These are phyloP conservation scores for Starmerella floris DNA, from an alignment of 805 yeast genomes.

Conservation along the genomic window DNA sequence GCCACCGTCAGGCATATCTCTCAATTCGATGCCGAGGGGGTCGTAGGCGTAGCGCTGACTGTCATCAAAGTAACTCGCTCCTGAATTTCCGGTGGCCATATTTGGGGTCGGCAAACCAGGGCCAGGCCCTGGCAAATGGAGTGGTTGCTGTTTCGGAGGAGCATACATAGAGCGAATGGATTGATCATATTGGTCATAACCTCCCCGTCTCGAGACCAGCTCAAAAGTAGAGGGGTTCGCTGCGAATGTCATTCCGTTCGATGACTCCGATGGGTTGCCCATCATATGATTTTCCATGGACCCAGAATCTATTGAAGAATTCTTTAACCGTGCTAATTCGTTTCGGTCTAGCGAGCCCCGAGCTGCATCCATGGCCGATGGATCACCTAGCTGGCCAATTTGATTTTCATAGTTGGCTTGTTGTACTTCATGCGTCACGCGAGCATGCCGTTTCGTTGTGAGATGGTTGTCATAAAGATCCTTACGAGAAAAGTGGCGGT, in stretches of 20 bases:
- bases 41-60: neutral
- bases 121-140: slow-evolving; percentile 4
- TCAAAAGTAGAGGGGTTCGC: neutral
- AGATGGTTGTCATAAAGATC: slow-evolving; percentile 29
- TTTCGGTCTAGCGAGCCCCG: neutral
- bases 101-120: neutral
- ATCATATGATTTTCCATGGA: neutral
- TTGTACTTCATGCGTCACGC: slow-evolving; percentile 19
- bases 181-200: neutral
- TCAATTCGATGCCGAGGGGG: neutral
- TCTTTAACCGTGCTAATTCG: neutral
- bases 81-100: neutral
- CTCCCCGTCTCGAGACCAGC: neutral
- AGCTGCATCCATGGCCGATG: neutral
- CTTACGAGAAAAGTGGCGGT: slow-evolving; percentile 27
- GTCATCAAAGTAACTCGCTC: neutral
- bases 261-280: neutral
- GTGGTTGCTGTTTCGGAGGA: slow-evolving; percentile 4
- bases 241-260: neutral
- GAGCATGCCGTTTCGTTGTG: slow-evolving; percentile 26
- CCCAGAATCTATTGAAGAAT: no score
- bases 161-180: slow-evolving; percentile 1
- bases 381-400: neutral
- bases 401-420: neutral
- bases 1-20: neutral